Base-by-base conservation (phyloP, 2,329 filamentous ascomycete species). In the Zymoseptoria passerinii region DNA sequence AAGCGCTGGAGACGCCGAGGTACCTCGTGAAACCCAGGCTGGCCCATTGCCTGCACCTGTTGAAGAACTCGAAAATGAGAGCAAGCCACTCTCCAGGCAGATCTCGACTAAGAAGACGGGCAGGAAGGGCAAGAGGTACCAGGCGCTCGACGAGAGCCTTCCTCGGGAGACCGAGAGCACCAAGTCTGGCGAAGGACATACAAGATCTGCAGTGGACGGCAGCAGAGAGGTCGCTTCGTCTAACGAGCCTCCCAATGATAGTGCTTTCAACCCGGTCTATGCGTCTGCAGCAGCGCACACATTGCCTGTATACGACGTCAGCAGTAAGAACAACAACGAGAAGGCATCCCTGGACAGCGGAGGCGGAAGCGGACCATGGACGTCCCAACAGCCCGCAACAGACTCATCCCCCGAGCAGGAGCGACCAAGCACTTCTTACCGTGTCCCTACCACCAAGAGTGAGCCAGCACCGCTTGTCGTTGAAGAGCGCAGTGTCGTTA, bases 111-210 rank as follows among this genome's bases (percentile, higher is more conserved):
- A 61, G 48, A 64, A 64, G 55, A 65, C 65, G 40, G 58, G 57
- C 16, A 67, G 70, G 61, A 70, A 69, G 61, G 60, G 62, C 50
- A 68, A 68, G 59, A 66, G 62, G 28, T 52, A 27, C 40, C 54
- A 13, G 48, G 23, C 23, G 27, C 13, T 50, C 19, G 23, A 28
- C 50, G 53, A 18, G 52, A 48, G 8, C 56, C 28, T 7, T 23
- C 13, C 27, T 18, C 16, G 13, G 16, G 16, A 44, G 27, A 20
- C 10, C n/a, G 53, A 20, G n/a, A 28, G 13, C 48, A 50, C 50
- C 4, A 27, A 55, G 4, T 16, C n/a, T 50, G n/a, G 35, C n/a
- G 54, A 9, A 28, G 10, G 7, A 44, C 52, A 53, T 10, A 53
- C 16, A 18, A 18, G 1, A 6, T 16, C 52, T 40, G 23, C 28